Percentiles rank a stretch among this genome's conserved stretches.
phyloP scores from a whole-genome alignment of 2,329 filamentous ascomycete genomes.

The Apiospora arundinis region DNA sequence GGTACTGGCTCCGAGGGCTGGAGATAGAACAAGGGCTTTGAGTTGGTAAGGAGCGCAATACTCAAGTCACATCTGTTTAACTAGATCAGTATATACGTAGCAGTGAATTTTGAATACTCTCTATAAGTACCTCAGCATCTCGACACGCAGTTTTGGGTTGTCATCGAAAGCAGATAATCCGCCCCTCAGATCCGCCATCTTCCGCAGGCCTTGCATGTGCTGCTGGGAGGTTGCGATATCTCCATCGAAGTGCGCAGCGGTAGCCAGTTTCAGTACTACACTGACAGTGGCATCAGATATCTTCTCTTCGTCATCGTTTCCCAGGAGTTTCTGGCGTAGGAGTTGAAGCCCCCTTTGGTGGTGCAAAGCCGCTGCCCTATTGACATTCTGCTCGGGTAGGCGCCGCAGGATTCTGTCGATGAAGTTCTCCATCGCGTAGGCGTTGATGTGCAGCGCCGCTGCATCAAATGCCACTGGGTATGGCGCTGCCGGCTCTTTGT shows the following conservation, averaged over 20 bases:
- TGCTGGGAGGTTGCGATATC: slow-evolving; percentile 37
- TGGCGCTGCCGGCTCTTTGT: neutral
- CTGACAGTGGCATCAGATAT: slow-evolving; percentile 40
- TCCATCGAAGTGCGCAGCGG: slow-evolving; percentile 37
- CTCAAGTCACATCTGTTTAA: slow-evolving; percentile 29
- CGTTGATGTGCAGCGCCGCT: slow-evolving; percentile 2
- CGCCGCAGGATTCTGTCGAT: slow-evolving; percentile 34
- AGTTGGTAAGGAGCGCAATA: slow-evolving; percentile 27
- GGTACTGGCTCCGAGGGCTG: slow-evolving; percentile 24
- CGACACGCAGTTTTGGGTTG: slow-evolving; percentile 43
- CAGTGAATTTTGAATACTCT: neutral
- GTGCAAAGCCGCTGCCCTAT: slow-evolving; percentile 32
- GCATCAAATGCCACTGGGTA: neutral
- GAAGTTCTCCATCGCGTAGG: slow-evolving; percentile 37
- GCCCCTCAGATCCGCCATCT: slow-evolving; percentile 45
- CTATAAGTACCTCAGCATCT: slow-evolving; percentile 33
- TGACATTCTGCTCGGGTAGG: slow-evolving; percentile 4
- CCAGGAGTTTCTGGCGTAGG: slow-evolving; percentile 40
- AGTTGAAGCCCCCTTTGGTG: slow-evolving; percentile 37
- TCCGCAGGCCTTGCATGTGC: slow-evolving; percentile 45
- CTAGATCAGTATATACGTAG: neutral
- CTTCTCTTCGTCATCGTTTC: slow-evolving; percentile 30
- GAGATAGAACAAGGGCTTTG: slow-evolving; percentile 29
- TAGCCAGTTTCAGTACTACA: slow-evolving; percentile 41
- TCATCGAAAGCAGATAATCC: slow-evolving; percentile 39